Conservation (phyloP, 108 stramenopile genomes). For the Nitzschia sp. region DNA sequence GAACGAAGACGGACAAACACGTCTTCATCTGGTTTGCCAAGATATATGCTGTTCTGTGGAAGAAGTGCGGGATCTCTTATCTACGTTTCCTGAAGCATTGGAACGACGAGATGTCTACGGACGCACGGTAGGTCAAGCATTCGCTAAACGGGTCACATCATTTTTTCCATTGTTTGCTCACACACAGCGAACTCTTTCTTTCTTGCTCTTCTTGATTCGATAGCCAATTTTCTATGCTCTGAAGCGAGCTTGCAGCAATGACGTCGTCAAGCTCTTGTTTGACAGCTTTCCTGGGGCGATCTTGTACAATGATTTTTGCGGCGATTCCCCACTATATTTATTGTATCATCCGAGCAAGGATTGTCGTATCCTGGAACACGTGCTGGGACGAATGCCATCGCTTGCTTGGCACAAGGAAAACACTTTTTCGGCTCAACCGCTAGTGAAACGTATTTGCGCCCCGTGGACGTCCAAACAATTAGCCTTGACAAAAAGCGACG, state of each 20-base stretch:
- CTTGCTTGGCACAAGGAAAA: not conserved
- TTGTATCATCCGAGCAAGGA: not conserved
- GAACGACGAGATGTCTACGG: constrained; percentile 4
- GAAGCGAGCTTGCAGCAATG: not conserved
- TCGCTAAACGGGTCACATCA: not conserved
- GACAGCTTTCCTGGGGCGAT: not conserved
- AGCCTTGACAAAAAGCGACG: not conserved
- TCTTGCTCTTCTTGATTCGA: too few species aligned
- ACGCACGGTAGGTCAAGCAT: not conserved
- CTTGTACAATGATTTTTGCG: not conserved
- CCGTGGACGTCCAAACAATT: constrained; percentile 9
- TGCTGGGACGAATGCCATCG: not conserved
- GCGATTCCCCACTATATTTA: constrained; percentile 7
- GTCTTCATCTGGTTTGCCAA: not conserved
- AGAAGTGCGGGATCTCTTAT: not conserved
- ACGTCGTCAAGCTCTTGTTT: not conserved
- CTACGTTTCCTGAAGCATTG: not conserved
- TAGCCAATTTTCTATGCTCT: constrained; percentile 13
- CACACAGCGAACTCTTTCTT: not conserved
- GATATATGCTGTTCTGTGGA: not conserved
- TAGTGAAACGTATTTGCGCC: not conserved
- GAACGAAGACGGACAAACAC: not conserved
- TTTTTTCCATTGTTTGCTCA: not conserved
- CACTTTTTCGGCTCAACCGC: constrained; percentile 2
- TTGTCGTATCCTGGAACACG: not conserved